Evolutionary conservation across 352 stramenopile species (phyloP).

Genomic region (Aphanomyces stellatus): DNA sequence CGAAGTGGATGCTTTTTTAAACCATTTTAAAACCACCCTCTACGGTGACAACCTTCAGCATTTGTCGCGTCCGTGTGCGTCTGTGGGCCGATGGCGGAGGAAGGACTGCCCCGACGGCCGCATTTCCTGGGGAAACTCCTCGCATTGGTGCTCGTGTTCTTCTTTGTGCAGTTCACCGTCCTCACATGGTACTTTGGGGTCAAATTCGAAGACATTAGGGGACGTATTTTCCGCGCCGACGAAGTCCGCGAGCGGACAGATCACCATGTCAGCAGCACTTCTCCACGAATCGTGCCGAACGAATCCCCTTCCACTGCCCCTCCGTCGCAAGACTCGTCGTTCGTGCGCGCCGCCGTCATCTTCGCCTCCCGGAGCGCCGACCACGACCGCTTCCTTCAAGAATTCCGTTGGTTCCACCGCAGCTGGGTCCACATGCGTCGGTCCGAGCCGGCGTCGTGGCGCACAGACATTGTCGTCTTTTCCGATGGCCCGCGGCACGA

Average conservation of each 20-base stretch:
- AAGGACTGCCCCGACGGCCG: too few relatives aligned
- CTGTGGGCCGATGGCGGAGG: too few relatives aligned
- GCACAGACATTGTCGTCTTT: conserved; percentile 11
- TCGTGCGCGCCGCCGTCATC: conserved; percentile 6
- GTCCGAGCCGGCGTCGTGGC: not conserved
- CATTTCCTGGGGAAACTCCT: too few relatives aligned
- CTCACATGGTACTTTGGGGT: not conserved
- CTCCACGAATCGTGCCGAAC: too few relatives aligned
- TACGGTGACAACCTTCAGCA: too few relatives aligned
- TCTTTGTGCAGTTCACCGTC: not conserved
- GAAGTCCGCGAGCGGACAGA: not conserved
- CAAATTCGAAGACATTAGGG: not conserved
- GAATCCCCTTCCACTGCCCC: too few relatives aligned
- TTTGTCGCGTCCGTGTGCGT: too few relatives aligned
- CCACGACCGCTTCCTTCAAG: not conserved
- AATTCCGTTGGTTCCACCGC: not conserved
- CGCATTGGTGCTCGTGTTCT: too few relatives aligned
- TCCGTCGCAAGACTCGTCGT: too few relatives aligned
- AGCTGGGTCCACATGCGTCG: not conserved
- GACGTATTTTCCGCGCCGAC: not conserved
- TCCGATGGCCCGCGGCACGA: not conserved
- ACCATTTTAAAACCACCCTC: too few relatives aligned
- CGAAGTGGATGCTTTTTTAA: too few relatives aligned
- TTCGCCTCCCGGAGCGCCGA: not conserved
- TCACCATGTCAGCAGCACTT: not conserved